phyloP scores from a whole-genome alignment of 768 basidiomycete species.

The Calocybe indica region DNA sequence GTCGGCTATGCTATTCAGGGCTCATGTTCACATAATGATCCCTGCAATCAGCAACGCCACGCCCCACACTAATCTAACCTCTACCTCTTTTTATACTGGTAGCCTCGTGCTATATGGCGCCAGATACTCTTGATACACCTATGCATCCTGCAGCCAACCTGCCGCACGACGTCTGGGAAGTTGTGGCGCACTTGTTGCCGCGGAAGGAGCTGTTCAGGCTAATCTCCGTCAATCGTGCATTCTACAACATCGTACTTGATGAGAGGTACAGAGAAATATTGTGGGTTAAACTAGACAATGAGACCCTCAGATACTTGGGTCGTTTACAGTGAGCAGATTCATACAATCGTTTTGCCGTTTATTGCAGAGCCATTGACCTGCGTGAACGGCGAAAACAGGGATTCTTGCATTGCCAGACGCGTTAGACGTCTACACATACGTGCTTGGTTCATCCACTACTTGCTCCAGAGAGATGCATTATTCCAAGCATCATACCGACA shows the following conservation, averaged over 20 bases:
- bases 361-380: background rate
- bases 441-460: slow-evolving; percentile 34
- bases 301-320: slow-evolving; percentile 18
- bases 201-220: slow-evolving; percentile 8
- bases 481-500: background rate
- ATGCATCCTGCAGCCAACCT: slow-evolving; percentile 7
- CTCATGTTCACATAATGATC: slow-evolving; percentile 4
- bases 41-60: no score
- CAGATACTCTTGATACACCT: no score
- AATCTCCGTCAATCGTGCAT: slow-evolving; percentile 27
- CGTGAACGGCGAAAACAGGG: slow-evolving; percentile 10
- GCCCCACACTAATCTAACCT: no score
- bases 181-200: slow-evolving; percentile 17
- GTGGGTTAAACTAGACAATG: slow-evolving; percentile 25
- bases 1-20: slow-evolving; percentile 4
- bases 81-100: no score
- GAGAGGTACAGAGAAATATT: slow-evolving; percentile 22
- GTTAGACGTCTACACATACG: slow-evolving; percentile 30
- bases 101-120: no score
- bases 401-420: slow-evolving; percentile 22
- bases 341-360: background rate
- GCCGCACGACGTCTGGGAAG: slow-evolving; percentile 28
- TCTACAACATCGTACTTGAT: slow-evolving; percentile 24
- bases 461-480: slow-evolving; percentile 17
- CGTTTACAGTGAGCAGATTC: slow-evolving; percentile 21